phyloP scores from a whole-genome alignment of 352 stramenopile species.

The Phytophthora chlamydospora region DNA sequence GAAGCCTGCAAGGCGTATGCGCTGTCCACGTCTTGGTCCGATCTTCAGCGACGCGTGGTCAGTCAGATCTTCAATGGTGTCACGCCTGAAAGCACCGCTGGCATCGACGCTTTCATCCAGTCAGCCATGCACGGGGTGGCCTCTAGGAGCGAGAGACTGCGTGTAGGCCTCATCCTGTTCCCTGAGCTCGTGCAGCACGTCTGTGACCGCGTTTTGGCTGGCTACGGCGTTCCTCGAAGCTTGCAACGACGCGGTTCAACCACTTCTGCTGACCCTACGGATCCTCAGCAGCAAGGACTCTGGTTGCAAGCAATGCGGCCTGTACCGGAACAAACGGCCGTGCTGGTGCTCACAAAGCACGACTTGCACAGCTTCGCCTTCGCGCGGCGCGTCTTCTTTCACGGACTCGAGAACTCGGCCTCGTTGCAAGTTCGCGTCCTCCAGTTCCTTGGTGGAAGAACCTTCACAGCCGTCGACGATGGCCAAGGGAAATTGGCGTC shows the following conservation, averaged over 20 bases:
- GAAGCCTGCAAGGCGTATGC: constrained; percentile 4
- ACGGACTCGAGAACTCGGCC: constrained; percentile 15
- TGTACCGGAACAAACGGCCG: constrained; percentile 29
- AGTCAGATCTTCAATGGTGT: constrained; percentile 20
- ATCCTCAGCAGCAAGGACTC: constrained; percentile 4
- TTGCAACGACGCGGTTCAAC: constrained; percentile 13
- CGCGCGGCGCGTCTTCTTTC: constrained; percentile 39
- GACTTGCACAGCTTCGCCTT: constrained; percentile 46
- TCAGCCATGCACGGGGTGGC: constrained; percentile 3
- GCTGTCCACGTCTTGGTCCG: constrained; percentile 1
- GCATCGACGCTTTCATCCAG: constrained; percentile 4
- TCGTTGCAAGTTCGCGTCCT: constrained; percentile 27
- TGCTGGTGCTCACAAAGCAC: constrained; percentile 28
- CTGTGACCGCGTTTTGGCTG: constrained; percentile 39
- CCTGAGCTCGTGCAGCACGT: constrained; percentile 29
- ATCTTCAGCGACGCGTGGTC: constrained; percentile 26
- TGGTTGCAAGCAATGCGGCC: constrained; percentile 30
- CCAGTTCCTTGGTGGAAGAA: constrained; percentile 16
- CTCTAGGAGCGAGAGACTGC: constrained; percentile 29
- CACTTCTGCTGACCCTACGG: constrained; percentile 1
- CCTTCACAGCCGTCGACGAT: constrained; percentile 11
- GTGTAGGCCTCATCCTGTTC: constrained; percentile 32
- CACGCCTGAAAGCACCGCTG: constrained; percentile 1
- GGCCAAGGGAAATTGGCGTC: background rate
- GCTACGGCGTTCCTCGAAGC: constrained; percentile 25